Evolutionary conservation across 2,329 filamentous ascomycete species (phyloP).

Genomic region (Phialophora expanda): DNA sequence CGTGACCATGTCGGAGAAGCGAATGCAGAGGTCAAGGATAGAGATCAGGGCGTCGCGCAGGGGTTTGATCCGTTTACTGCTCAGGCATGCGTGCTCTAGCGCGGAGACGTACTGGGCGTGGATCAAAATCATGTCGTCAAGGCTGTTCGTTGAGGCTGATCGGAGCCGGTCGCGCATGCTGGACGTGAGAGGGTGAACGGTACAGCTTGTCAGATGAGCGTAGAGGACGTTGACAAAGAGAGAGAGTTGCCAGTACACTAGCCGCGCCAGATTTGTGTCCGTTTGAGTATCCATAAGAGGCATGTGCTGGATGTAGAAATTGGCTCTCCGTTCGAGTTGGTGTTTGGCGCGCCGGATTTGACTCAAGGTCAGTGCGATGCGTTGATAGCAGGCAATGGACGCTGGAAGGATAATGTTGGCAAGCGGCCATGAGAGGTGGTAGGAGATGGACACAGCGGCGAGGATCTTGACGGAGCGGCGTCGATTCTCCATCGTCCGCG

Average conservation of each 20-base stretch:
- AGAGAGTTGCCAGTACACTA: constrained; percentile 69
- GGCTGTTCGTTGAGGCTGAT: constrained; percentile 63
- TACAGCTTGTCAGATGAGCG: constrained; percentile 75
- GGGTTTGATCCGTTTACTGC: constrained; percentile 70
- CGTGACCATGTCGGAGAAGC: constrained; percentile 64
- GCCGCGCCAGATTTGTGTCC: constrained; percentile 38
- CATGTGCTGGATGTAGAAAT: constrained; percentile 46
- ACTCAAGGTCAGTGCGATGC: constrained; percentile 74
- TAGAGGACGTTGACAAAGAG: constrained; percentile 80
- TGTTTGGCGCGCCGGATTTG: constrained; percentile 75
- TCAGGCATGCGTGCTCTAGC: constrained; percentile 70
- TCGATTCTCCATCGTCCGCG: constrained; percentile 53
- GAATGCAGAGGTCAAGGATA: constrained; percentile 74
- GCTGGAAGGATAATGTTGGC: constrained; percentile 74
- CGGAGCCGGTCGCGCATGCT: constrained; percentile 63
- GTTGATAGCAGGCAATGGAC: constrained; percentile 70
- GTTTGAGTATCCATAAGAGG: constrained; percentile 32
- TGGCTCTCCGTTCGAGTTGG: constrained; percentile 62
- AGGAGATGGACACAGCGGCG: constrained; percentile 68
- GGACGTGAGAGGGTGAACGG: constrained; percentile 66
- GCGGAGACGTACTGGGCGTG: constrained; percentile 69
- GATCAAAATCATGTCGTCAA: constrained; percentile 78
- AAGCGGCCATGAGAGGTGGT: constrained; percentile 68
- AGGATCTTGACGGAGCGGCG: constrained; percentile 67
- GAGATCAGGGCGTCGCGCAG: constrained; percentile 76